phyloP scores from a whole-genome alignment of 305 asterid species.

The Andrographis paniculata region DNA sequence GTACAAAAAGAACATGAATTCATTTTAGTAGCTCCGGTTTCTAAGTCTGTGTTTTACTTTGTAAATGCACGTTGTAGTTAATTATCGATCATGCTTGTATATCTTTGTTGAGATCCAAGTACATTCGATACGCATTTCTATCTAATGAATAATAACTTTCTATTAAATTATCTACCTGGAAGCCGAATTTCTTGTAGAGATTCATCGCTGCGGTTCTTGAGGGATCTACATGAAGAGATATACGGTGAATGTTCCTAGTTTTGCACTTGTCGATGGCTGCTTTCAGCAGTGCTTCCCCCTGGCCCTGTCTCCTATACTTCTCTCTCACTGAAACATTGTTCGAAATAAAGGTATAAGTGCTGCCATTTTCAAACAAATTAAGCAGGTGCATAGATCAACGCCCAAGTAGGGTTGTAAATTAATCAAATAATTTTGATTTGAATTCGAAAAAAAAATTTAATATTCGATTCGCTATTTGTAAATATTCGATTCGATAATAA shows the following conservation, averaged over 20 bases:
- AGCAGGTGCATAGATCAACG: too few species aligned
- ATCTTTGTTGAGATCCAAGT: constrained; percentile 41
- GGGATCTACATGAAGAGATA: constrained; percentile 86
- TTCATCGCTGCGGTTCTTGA: constrained; percentile 57
- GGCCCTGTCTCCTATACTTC: constrained; percentile 52
- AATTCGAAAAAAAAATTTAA: too few species aligned
- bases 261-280: constrained; percentile 69
- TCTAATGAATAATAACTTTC: constrained; percentile 61
- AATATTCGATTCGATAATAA: too few species aligned
- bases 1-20: too few species aligned
- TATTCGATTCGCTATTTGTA: too few species aligned
- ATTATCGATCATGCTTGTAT: constrained; percentile 21
- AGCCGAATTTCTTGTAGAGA: constrained; percentile 74
- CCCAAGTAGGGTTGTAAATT: too few species aligned
- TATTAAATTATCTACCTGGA: constrained; percentile 59
- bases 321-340: constrained; percentile 48
- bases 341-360: constrained; percentile 8
- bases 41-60: too few species aligned
- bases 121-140: constrained; percentile 85
- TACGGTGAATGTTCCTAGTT: constrained; percentile 52
- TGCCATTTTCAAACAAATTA: too few species aligned
- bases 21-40: too few species aligned
- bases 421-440: too few species aligned
- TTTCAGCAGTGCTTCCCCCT: constrained; percentile 70
- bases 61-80: too few species aligned